phyloP scores from a whole-genome alignment of 2,329 filamentous ascomycete species.

The Colletotrichum filicis region DNA sequence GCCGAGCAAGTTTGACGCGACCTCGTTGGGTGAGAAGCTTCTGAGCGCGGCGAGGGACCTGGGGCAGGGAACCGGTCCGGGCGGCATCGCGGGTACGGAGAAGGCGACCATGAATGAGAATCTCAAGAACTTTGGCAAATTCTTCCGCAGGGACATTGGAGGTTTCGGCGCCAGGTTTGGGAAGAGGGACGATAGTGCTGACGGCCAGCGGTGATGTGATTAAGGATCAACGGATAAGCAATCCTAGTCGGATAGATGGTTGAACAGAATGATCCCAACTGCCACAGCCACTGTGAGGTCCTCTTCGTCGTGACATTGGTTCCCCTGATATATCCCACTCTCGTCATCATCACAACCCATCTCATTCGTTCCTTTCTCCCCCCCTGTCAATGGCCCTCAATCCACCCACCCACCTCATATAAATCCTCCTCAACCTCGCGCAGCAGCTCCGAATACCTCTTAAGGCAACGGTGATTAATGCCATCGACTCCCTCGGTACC shows the following conservation, averaged over 20 bases:
- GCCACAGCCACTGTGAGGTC: no score
- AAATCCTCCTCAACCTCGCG: not conserved
- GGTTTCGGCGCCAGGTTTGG: constrained; percentile 80
- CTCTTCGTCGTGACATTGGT: no score
- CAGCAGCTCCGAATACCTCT: not conserved
- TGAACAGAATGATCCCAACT: not conserved
- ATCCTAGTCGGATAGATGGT: not conserved
- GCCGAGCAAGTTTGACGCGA: constrained; percentile 78
- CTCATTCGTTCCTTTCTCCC: not conserved
- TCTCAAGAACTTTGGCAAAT: constrained; percentile 94
- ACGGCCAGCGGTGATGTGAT: constrained; percentile 36
- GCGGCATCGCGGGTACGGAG: constrained; percentile 50
- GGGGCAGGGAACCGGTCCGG: constrained; percentile 58
- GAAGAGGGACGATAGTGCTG: constrained; percentile 61
- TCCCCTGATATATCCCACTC: not conserved
- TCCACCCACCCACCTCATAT: not conserved
- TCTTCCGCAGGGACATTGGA: constrained; percentile 90
- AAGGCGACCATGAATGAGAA: constrained; percentile 90
- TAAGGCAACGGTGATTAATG: not conserved
- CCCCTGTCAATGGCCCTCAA: not conserved
- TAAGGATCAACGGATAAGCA: not conserved
- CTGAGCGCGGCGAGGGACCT: constrained; percentile 91
- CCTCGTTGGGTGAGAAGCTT: constrained; percentile 85
- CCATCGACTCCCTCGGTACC: not conserved
- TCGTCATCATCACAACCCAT: not conserved